Evolutionary conservation across 768 basidiomycete species (phyloP), one percentile per base, ranked within the genome.

Genomic region (Psilocybe subaeruginosa): DNA sequence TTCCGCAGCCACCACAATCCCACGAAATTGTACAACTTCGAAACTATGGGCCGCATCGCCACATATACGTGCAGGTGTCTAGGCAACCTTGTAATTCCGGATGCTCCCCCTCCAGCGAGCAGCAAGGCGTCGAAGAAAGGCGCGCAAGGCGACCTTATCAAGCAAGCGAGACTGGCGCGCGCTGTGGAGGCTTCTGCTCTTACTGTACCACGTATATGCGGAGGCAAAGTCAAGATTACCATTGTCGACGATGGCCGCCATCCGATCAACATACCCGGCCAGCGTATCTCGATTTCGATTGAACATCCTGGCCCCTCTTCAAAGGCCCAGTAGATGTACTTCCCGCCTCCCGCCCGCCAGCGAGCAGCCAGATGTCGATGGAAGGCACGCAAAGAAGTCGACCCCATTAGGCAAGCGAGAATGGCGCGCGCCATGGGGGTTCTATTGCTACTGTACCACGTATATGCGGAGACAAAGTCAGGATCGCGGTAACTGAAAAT

Each of bases 221-320:
- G 64, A 33, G 73, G 74, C 1, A 65, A 29, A 4, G 61, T 75
- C 1, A 64, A 41, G 11, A 62, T 75, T 12, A 65, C 63, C 2
- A 70, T 61, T 8, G 58, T 64, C 3, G 61, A 68, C n/a, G 73
- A 74, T 47, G 29, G 14, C 16, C 66, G 73, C 19, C 73, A 74
- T 68, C 64, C 66, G 3, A 48, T 72, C 37, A 67, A 65, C 1
- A 66, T 74, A 31, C n/a, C 60, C 7, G 73, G 73, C 9, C 74
- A 76, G 54, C 66, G 69, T 23, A 67, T 76, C 23, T 57, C 58
- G 1, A 65, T 76, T 29, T 41, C 19, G 1, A 60, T 73, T 9
- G 56, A 66, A 37, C 72, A 73, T 37, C 43, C 51, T 7, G 11
- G 5, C 14, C 7, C 41, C 4, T 11, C n/a, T 9, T 9, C 41